A percentile compares a stretch with the other conserved stretches of the same genome.
Evolutionary conservation across 306 rosid genomes (phyloP).

Genomic region (Hippophae tibetana): DNA sequence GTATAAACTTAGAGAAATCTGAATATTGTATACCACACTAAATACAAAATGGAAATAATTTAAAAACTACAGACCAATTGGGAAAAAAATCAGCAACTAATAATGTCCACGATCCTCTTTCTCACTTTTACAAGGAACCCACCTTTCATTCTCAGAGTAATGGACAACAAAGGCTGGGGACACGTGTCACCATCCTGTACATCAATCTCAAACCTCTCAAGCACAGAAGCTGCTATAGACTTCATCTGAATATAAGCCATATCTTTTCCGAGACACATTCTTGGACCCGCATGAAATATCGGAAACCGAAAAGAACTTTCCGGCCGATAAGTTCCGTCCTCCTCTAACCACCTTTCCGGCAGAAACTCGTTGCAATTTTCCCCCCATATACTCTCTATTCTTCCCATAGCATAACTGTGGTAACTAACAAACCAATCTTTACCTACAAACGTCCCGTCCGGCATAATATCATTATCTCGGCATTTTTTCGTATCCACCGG

Average conservation of each 20-base stretch:
- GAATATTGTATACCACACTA: too few species aligned
- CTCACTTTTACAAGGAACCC: constrained; percentile 29
- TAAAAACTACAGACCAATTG: too few species aligned
- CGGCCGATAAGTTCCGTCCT: constrained; percentile 27
- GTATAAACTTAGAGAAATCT: too few species aligned
- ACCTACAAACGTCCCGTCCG: constrained; percentile 44
- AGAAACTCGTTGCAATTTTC: constrained; percentile 25
- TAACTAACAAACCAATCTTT: constrained; percentile 50
- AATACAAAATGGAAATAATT: too few species aligned
- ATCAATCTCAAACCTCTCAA: constrained; percentile 37
- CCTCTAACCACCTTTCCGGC: constrained; percentile 65
- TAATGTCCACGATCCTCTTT: background rate
- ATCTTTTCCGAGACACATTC: constrained; percentile 65
- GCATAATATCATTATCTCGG: constrained; percentile 37
- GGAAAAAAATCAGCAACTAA: background rate
- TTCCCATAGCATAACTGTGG: constrained; percentile 67
- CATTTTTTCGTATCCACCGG: constrained; percentile 43
- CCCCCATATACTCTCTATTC: constrained; percentile 73
- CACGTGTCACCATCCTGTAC: constrained; percentile 17
- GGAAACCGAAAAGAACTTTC: constrained; percentile 50
- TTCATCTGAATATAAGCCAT: constrained; percentile 83
- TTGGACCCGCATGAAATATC: constrained; percentile 57
- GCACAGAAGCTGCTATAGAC: constrained; percentile 44
- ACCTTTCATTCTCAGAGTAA: constrained; percentile 47
- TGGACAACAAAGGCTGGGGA: constrained; percentile 38